Evolutionary conservation across 495 filamentous ascomycete species (phyloP).

Genomic region (Podospora appendiculata): DNA sequence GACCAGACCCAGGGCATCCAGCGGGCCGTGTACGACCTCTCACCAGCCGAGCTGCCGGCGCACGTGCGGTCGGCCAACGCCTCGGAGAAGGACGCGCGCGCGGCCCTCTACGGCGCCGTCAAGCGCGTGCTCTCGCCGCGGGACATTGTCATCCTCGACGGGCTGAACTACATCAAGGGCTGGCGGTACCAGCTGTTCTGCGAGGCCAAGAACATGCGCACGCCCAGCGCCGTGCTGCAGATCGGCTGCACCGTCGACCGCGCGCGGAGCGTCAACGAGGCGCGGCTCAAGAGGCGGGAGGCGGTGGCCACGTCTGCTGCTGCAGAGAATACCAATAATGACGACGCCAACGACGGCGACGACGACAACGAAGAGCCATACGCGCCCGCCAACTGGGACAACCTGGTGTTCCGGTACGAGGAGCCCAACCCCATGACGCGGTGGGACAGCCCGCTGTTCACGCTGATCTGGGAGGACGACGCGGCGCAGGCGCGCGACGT

Average conservation of each 20-base stretch:
- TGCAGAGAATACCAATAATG: not conserved
- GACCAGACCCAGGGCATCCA: slow-evolving; percentile 56
- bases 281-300: slow-evolving; percentile 22
- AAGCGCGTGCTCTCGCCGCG: slow-evolving; percentile 72
- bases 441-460: slow-evolving; percentile 94
- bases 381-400: slow-evolving; percentile 67
- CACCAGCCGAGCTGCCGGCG: slow-evolving; percentile 33
- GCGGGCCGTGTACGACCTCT: slow-evolving; percentile 55
- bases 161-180: slow-evolving; percentile 96
- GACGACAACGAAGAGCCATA: slow-evolving; percentile 47
- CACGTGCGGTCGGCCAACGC: slow-evolving; percentile 47
- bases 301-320: not conserved
- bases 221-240: slow-evolving; percentile 79
- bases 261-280: slow-evolving; percentile 55
- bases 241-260: slow-evolving; percentile 68
- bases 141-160: slow-evolving; percentile 83
- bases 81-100: slow-evolving; percentile 88
- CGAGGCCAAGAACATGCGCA: slow-evolving; percentile 81
- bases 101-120: slow-evolving; percentile 72
- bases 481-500: slow-evolving; percentile 35
- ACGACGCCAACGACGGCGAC: slow-evolving; percentile 1
- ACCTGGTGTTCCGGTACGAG: slow-evolving; percentile 91
- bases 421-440: slow-evolving; percentile 91
- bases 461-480: slow-evolving; percentile 72
- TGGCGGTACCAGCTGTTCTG: slow-evolving; percentile 95